phyloP scores from a whole-genome alignment of 2,329 filamentous ascomycete genomes.

The Macrophomina tecta region DNA sequence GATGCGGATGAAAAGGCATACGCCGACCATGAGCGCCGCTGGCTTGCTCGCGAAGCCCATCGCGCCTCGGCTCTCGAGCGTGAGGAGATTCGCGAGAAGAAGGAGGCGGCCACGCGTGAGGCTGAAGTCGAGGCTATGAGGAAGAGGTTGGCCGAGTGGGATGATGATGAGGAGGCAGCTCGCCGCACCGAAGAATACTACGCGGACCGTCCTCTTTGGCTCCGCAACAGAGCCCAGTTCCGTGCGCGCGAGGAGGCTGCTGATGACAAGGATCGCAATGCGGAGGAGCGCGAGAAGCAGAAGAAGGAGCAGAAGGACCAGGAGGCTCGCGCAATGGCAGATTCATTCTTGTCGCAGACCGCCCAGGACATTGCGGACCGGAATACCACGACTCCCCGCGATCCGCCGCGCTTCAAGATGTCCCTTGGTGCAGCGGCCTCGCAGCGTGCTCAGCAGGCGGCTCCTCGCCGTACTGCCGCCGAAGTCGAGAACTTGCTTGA shows the following conservation, averaged over 20 bases:
- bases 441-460: slow-evolving; percentile 69
- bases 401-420: slow-evolving; percentile 85
- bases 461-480: slow-evolving; percentile 77
- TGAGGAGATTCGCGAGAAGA: slow-evolving; percentile 79
- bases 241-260: slow-evolving; percentile 74
- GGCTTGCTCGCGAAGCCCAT: slow-evolving; percentile 86
- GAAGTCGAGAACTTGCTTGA: slow-evolving; percentile 95
- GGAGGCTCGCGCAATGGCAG: slow-evolving; percentile 81
- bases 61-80: slow-evolving; percentile 84
- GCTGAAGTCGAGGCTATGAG: slow-evolving; percentile 71
- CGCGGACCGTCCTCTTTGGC: slow-evolving; percentile 82
- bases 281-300: slow-evolving; percentile 76
- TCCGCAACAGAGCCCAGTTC: slow-evolving; percentile 77
- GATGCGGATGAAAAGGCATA: slow-evolving; percentile 81
- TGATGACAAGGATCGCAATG: slow-evolving; percentile 81
- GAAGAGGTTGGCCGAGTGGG: slow-evolving; percentile 78
- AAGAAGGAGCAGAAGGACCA: slow-evolving; percentile 75
- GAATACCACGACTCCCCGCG: slow-evolving; percentile 50
- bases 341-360: slow-evolving; percentile 87
- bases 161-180: slow-evolving; percentile 82
- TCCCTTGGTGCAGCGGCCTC: slow-evolving; percentile 86
- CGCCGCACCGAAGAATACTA: slow-evolving; percentile 83
- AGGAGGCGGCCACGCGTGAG: slow-evolving; percentile 71
- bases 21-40: slow-evolving; percentile 84
- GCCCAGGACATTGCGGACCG: slow-evolving; percentile 71